Percentiles rank a stretch among this genome's conserved stretches.
Evolutionary conservation across 495 filamentous ascomycete species (phyloP).

Genomic region (Hypoxylon rickii): DNA sequence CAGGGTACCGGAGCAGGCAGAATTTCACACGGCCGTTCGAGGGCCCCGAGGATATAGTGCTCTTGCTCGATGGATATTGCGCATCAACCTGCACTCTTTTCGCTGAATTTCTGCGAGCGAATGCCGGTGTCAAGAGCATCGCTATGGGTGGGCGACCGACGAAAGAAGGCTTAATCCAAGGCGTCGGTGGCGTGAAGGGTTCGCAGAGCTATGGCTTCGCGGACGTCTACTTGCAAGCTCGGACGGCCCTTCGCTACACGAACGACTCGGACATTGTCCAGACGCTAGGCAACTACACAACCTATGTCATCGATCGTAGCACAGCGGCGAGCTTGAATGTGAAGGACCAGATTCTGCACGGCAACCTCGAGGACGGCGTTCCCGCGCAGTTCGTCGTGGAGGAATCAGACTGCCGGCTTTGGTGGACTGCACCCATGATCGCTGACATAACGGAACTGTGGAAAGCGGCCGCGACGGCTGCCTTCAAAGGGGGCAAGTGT

Average conservation of each 20-base stretch:
- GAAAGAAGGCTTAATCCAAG: constrained; percentile 62
- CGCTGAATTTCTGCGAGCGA: constrained; percentile 57
- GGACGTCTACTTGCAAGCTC: constrained; percentile 39
- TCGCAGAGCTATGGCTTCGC: constrained; percentile 38
- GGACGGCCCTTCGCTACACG: constrained; percentile 38
- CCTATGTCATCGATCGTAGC: constrained; percentile 42
- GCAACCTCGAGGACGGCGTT: constrained; percentile 40
- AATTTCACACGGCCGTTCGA: constrained; percentile 51
- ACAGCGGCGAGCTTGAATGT: constrained; percentile 42
- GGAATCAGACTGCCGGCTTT: constrained; percentile 60
- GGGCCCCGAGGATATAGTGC: constrained; percentile 46
- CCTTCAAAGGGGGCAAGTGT: constrained; percentile 44
- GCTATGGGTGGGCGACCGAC: constrained; percentile 63
- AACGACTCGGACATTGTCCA: constrained; percentile 42
- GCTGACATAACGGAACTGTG: constrained; percentile 53
- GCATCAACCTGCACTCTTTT: constrained; percentile 68
- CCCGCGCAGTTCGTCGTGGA: constrained; percentile 59
- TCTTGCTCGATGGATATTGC: constrained; percentile 66
- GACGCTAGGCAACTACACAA: constrained; percentile 56
- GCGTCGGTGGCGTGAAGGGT: constrained; percentile 64
- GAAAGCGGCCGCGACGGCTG: constrained; percentile 48
- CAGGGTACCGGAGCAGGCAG: constrained; percentile 45
- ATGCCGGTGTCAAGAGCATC: constrained; percentile 62
- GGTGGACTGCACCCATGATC: constrained; percentile 56
- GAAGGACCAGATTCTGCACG: constrained; percentile 45